Evolutionary conservation across 1,284 basidiomycete genomes (phyloP), one percentile per base, ranked within the genome.

Genomic region (Microbotryum silenes-acaulis): DNA sequence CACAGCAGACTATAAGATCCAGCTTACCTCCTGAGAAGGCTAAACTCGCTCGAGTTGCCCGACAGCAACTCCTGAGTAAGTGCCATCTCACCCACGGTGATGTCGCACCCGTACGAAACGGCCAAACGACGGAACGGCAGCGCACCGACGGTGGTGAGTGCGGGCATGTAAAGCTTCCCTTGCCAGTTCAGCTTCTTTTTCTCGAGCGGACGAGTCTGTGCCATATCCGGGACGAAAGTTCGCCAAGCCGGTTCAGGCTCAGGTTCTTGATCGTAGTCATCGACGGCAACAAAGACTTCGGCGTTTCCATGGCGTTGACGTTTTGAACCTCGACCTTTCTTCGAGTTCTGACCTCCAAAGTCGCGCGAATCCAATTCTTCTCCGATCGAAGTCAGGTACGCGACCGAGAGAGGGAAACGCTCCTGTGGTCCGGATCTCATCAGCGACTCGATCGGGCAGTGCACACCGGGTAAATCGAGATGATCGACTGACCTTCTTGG

Each of bases 91-190:
- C 91, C 91, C 67, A 90, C 92, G 16, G 91, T 96, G 71, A 98
- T 97, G 68, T 96, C 91, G 1, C 88, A 90, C 8, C 94, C 94
- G 64, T 89, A 86, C 45, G 82, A 79, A 6, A 88, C 83, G 69
- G 91, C 97, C 21, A 98, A 76, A 25, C 92, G 83, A 20, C 94
- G 85, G 80, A 97, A 98, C 0, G 94, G 94, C 71, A 97, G 75
- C 72, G 97, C 97, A 31, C 94, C 93, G 31, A 94, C 91, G 0
- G 93, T 98, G 1, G 94, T 97, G 12, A 98, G 78, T 0, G 93
- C 93, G 2, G 96, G 83, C 65, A 66, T 61, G 77, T 97, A 98
- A 2, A 89, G 87, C 74, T 91, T 89, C 12, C 88, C 88, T 12
- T 80, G 78, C 91, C 92, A 97, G 70, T 89, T 77, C 25, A 98